These are phyloP conservation scores for Kwoniella bestiolae DNA, from an alignment of 768 basidiomycete species.

Conservation along the genomic window DNA sequence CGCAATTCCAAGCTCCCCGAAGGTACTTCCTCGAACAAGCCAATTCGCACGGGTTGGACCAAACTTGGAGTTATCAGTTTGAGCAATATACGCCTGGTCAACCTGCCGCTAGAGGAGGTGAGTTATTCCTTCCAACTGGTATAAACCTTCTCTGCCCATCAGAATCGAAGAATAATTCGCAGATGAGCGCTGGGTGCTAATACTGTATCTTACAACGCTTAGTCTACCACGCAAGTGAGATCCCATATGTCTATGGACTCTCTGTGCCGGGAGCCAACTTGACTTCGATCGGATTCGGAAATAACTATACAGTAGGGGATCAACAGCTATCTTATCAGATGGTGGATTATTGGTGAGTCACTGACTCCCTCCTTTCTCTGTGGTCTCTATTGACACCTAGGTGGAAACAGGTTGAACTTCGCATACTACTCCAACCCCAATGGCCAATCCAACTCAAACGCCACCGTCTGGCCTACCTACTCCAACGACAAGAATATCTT, in stretches of 20 bases:
- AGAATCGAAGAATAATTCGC: no score
- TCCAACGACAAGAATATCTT: slow-evolving; percentile 33
- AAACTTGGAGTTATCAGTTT: slow-evolving; percentile 52
- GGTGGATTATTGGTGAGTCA: slow-evolving; percentile 52
- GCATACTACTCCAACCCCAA: slow-evolving; percentile 49
- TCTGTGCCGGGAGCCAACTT: neutral
- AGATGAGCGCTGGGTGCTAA: no score
- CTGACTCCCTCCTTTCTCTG: neutral
- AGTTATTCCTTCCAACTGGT: neutral
- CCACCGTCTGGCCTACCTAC: slow-evolving; percentile 18
- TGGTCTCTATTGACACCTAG: neutral
- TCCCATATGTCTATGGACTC: slow-evolving; percentile 19
- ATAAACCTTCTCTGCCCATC: no score
- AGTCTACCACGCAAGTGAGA: slow-evolving; percentile 19
- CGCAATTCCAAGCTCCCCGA: slow-evolving; percentile 46
- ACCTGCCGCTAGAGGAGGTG: neutral
- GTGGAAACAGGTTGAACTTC: slow-evolving; percentile 46
- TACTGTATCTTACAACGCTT: no score
- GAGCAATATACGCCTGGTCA: slow-evolving; percentile 24
- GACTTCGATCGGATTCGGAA: neutral
- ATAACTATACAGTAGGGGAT: slow-evolving; percentile 36
- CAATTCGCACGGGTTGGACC: slow-evolving; percentile 25
- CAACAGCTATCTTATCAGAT: slow-evolving; percentile 33
- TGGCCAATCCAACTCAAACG: neutral
- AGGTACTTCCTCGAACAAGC: slow-evolving; percentile 47